Evolutionary conservation across 352 stramenopile species (phyloP).

Genomic region (Phytophthora constricta): DNA sequence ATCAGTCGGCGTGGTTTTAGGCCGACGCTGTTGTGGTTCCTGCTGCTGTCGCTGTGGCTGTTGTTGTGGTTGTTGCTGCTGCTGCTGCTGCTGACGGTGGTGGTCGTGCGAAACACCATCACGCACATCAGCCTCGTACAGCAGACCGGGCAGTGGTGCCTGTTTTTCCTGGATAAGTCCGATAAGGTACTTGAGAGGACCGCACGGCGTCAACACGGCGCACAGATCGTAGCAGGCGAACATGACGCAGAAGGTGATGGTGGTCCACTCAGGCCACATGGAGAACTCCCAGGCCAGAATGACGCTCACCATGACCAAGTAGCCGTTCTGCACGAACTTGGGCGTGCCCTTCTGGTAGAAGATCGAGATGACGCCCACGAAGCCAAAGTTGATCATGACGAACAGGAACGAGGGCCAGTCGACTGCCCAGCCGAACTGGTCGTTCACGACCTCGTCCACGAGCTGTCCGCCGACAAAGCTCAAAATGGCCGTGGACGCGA

Average conservation of each 20-base stretch:
- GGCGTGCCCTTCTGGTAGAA: slow-evolving; percentile 90
- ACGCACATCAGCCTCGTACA: slow-evolving; percentile 95
- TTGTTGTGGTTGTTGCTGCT: slow-evolving; percentile 19
- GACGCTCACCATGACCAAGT: slow-evolving; percentile 95
- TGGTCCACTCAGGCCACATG: slow-evolving; percentile 95
- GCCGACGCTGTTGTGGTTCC: slow-evolving; percentile 20
- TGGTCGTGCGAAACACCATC: slow-evolving; percentile 71
- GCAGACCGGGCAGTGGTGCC: slow-evolving; percentile 90
- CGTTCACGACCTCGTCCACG: slow-evolving; percentile 80
- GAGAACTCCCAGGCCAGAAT: slow-evolving; percentile 98
- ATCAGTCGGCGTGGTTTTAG: slow-evolving; percentile 29
- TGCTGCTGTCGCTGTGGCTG: slow-evolving; percentile 19
- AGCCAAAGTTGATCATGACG: slow-evolving; percentile 92
- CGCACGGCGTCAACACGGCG: slow-evolving; percentile 97
- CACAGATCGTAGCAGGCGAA: slow-evolving; percentile 98
- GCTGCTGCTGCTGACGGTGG: slow-evolving; percentile 32
- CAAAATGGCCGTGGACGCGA: slow-evolving; percentile 85
- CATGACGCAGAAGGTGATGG: slow-evolving; percentile 93
- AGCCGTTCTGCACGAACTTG: slow-evolving; percentile 92
- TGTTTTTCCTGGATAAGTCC: slow-evolving; percentile 94
- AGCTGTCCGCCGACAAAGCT: slow-evolving; percentile 89
- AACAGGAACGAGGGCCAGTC: slow-evolving; percentile 86
- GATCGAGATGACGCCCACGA: slow-evolving; percentile 89
- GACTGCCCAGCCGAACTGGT: slow-evolving; percentile 74
- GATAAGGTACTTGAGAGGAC: slow-evolving; percentile 94